These are phyloP conservation scores for Dryadomyces quercivorus DNA, from an alignment of 2,329 filamentous ascomycete species.

Conservation along the genomic window DNA sequence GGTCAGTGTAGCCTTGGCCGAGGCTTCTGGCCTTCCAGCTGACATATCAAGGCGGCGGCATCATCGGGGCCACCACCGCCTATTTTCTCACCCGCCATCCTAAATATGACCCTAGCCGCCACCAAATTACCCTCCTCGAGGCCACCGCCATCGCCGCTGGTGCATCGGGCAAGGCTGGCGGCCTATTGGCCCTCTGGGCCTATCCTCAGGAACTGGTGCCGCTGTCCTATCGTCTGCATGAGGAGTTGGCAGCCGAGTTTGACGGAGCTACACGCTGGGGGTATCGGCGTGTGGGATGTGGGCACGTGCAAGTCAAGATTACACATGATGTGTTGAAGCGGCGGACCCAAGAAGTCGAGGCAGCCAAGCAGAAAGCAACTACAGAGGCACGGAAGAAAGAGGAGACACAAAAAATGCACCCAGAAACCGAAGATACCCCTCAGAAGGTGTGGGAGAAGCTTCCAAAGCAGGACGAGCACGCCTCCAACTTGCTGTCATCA, in stretches of 20 bases:
- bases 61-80: slow-evolving; percentile 83
- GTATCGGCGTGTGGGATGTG: slow-evolving; percentile 69
- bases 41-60: slow-evolving; percentile 59
- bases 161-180: slow-evolving; percentile 89
- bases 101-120: slow-evolving; percentile 59
- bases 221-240: slow-evolving; percentile 72
- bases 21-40: slow-evolving; percentile 3
- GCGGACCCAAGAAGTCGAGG: slow-evolving; percentile 13
- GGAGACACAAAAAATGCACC: slow-evolving; percentile 17
- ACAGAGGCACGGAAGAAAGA: background rate
- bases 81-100: slow-evolving; percentile 86
- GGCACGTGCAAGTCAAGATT: slow-evolving; percentile 33
- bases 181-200: slow-evolving; percentile 81
- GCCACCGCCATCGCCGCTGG: slow-evolving; percentile 75
- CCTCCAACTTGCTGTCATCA: slow-evolving; percentile 34
- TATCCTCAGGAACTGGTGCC: slow-evolving; percentile 78
- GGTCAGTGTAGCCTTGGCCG: slow-evolving; percentile 15
- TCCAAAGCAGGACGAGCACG: slow-evolving; percentile 44
- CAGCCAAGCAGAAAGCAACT: slow-evolving; percentile 2
- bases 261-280: slow-evolving; percentile 72
- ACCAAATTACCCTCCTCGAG: slow-evolving; percentile 78
- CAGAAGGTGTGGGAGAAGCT: slow-evolving; percentile 46
- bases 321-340: slow-evolving; percentile 11
- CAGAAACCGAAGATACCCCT: background rate
- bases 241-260: slow-evolving; percentile 74